These are phyloP conservation scores for Puccinia hordei DNA, from an alignment of 1,284 basidiomycete species.

Conservation along the genomic window DNA sequence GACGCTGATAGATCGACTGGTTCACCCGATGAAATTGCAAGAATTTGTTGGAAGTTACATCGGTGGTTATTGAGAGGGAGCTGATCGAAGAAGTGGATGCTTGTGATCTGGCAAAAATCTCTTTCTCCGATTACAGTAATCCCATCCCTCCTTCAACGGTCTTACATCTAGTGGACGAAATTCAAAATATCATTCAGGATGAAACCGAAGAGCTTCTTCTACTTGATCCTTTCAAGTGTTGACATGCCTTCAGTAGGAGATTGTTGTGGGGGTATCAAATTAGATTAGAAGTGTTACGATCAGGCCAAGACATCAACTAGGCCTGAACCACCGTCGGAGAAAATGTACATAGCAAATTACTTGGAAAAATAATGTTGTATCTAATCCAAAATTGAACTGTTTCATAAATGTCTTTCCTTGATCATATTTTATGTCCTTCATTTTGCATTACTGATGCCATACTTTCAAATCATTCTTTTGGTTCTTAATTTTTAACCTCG, in stretches of 20 bases:
- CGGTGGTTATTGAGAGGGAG: conserved; percentile 3
- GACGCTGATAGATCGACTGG: background rate
- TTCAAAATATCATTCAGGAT: conserved; percentile 14
- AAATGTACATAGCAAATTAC: too few species aligned
- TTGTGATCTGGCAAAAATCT: conserved; percentile 8
- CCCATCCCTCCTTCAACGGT: background rate
- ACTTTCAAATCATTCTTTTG: too few species aligned
- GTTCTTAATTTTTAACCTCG: too few species aligned
- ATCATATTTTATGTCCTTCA: too few species aligned
- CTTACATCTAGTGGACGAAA: background rate
- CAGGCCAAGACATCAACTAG: too few species aligned
- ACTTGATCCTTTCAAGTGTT: conserved; percentile 21
- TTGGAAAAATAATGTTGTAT: too few species aligned
- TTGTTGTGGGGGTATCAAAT: background rate
- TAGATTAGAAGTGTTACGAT: too few species aligned
- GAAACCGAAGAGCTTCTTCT: conserved; percentile 3
- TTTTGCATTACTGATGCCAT: too few species aligned
- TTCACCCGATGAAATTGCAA: background rate
- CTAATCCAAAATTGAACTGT: too few species aligned
- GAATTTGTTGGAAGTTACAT: conserved; percentile 9
- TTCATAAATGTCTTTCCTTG: too few species aligned
- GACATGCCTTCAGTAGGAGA: background rate
- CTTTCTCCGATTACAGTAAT: background rate
- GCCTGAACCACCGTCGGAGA: too few species aligned
- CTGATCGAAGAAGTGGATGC: background rate